Conservation (phyloP, 495 filamentous ascomycete genomes). For the Letharia lupina region DNA sequence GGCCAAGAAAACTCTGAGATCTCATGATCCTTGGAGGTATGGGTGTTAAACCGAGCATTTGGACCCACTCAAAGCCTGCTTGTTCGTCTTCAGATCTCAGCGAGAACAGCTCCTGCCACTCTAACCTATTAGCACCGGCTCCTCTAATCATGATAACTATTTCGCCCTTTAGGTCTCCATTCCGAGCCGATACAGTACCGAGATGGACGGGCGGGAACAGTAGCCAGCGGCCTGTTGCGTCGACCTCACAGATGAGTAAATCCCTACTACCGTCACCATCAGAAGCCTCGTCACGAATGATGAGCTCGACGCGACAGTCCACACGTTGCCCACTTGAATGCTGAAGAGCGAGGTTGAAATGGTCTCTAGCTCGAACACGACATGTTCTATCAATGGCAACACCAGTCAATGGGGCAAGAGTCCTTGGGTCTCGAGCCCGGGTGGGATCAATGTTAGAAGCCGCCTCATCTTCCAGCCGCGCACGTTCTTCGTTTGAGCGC, state of each 20-base stretch:
- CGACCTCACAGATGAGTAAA: constrained; percentile 82
- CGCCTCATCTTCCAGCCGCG: constrained; percentile 82
- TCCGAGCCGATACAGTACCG: constrained; percentile 66
- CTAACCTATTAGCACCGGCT: constrained; percentile 21
- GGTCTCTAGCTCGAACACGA: constrained; percentile 78
- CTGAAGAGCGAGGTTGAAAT: constrained; percentile 73
- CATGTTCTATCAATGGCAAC: constrained; percentile 63
- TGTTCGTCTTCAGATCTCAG: constrained; percentile 63
- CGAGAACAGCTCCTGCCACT: constrained; percentile 75
- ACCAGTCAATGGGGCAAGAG: constrained; percentile 56
- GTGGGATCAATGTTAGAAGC: constrained; percentile 75
- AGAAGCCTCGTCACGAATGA: constrained; percentile 68
- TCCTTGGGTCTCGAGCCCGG: constrained; percentile 67
- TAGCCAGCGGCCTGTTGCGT: constrained; percentile 67
- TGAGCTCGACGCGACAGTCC: constrained; percentile 80
- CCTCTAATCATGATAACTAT: constrained; percentile 82
- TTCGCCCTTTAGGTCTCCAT: constrained; percentile 58
- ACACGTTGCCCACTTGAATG: constrained; percentile 87
- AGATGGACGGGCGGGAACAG: constrained; percentile 77
- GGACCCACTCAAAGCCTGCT: constrained; percentile 77
- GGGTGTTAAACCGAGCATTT: constrained; percentile 68
- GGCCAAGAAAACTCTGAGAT: constrained; percentile 44
- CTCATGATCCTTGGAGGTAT: constrained; percentile 56
- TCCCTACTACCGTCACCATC: constrained; percentile 58
- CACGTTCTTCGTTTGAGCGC: constrained; percentile 75